Percentiles rank a stretch among this genome's conserved stretches.
Conservation (phyloP, 2,329 filamentous ascomycete genomes). For the Nemania sp. region DNA sequence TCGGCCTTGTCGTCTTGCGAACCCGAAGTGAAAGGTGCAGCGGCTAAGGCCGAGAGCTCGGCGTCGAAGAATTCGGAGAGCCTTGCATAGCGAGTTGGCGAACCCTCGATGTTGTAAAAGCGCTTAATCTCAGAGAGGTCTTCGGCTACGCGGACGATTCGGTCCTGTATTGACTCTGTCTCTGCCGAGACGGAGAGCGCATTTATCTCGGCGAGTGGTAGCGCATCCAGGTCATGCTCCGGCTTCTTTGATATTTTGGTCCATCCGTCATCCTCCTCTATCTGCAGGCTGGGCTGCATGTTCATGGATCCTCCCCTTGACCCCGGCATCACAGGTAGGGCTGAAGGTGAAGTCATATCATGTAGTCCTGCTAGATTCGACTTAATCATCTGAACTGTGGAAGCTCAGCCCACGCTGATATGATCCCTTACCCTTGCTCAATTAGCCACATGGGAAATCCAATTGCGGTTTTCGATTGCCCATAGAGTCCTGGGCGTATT, state of each 20-base stretch:
- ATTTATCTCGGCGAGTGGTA: neutral
- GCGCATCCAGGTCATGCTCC: neutral
- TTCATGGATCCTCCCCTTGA: neutral
- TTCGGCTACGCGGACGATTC: constrained; percentile 47
- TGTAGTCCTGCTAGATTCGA: too few relatives aligned
- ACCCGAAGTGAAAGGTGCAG: constrained; percentile 42
- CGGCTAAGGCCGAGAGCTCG: constrained; percentile 45
- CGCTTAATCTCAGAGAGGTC: constrained; percentile 52
- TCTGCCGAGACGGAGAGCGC: neutral
- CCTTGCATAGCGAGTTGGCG: constrained; percentile 44
- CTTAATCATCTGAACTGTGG: too few relatives aligned
- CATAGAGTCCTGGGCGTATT: too few relatives aligned
- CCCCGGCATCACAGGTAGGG: too few relatives aligned
- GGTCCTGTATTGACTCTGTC: constrained; percentile 38
- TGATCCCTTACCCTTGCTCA: too few relatives aligned
- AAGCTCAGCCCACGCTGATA: too few relatives aligned
- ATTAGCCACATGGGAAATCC: too few relatives aligned
- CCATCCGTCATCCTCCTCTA: constrained; percentile 19
- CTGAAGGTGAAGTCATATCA: neutral
- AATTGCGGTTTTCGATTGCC: too few relatives aligned
- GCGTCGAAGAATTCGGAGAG: constrained; percentile 47
- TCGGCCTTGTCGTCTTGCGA: constrained; percentile 52
- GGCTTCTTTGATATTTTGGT: constrained; percentile 13
- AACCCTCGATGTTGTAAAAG: constrained; percentile 55
- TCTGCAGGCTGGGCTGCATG: neutral